These are phyloP conservation scores for Tolypocladium inflatum DNA, from an alignment of 2,329 filamentous ascomycete species.

Conservation along the genomic window DNA sequence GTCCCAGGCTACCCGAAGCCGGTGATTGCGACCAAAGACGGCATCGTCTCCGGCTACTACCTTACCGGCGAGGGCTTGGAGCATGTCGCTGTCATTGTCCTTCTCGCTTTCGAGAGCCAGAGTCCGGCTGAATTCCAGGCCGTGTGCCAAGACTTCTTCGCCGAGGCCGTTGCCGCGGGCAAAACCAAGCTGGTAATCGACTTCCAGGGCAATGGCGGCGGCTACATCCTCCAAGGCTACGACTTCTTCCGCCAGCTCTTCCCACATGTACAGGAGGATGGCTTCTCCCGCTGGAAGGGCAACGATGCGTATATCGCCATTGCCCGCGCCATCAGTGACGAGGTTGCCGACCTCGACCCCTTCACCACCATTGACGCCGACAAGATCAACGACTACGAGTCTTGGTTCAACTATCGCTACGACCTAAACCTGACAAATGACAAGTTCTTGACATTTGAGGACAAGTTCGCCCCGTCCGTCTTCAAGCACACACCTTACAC, in stretches of 20 bases:
- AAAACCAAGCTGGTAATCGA: slow-evolving; percentile 50
- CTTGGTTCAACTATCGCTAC: slow-evolving; percentile 39
- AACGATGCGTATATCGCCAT: slow-evolving; percentile 32
- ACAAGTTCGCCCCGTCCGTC: slow-evolving; percentile 30
- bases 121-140: slow-evolving; percentile 23
- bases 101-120: slow-evolving; percentile 15
- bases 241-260: slow-evolving; percentile 52
- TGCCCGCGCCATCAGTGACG: slow-evolving; percentile 32
- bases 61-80: slow-evolving; percentile 23
- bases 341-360: slow-evolving; percentile 33
- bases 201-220: slow-evolving; percentile 40
- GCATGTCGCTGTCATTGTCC: slow-evolving; percentile 19
- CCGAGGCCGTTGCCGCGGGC: slow-evolving; percentile 28
- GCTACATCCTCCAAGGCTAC: slow-evolving; percentile 48
- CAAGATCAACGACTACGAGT: slow-evolving; percentile 33
- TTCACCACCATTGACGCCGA: slow-evolving; percentile 27
- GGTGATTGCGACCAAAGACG: slow-evolving; percentile 13
- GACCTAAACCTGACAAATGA: slow-evolving; percentile 37
- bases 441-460: slow-evolving; percentile 39
- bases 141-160: slow-evolving; percentile 22
- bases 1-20: slow-evolving; percentile 18
- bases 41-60: slow-evolving; percentile 20
- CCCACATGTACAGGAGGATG: slow-evolving; percentile 23
- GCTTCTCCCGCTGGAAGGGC: slow-evolving; percentile 28
- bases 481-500: slow-evolving; percentile 45